Evolutionary conservation across 257 asterid species (phyloP).

Genomic region (Solanum pennellii): DNA sequence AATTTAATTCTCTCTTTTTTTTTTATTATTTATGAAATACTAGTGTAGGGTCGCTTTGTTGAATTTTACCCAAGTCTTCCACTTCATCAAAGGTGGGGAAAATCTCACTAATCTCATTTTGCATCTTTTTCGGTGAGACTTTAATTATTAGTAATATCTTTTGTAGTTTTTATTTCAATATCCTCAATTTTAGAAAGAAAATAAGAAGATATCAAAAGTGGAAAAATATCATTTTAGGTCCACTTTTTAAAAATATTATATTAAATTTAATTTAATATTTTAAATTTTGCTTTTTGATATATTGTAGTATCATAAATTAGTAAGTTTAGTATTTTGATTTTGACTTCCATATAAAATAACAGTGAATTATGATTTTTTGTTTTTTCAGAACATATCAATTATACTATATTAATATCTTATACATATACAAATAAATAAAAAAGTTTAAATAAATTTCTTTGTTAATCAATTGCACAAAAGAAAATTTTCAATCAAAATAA

Average conservation of each 20-base stretch:
- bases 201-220: neutral
- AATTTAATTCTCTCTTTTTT: neutral
- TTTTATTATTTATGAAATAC: no score
- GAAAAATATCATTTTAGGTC: neutral
- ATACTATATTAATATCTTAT: neutral
- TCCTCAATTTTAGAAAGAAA: no score
- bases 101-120: neutral
- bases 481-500: no score
- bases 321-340: neutral
- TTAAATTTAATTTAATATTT: no score
- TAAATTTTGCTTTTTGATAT: neutral
- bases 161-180: no score
- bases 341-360: neutral
- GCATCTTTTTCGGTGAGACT: neutral
- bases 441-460: neutral
- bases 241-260: no score
- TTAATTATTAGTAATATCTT: neutral
- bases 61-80: neutral
- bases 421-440: neutral
- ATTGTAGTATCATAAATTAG: neutral
- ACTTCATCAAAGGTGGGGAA: neutral
- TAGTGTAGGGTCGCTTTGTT: neutral
- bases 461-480: neutral
- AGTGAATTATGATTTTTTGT: neutral
- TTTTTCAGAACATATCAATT: neutral